phyloP scores from a whole-genome alignment of 2,329 filamentous ascomycete species.

The Talaromyces sp. region DNA sequence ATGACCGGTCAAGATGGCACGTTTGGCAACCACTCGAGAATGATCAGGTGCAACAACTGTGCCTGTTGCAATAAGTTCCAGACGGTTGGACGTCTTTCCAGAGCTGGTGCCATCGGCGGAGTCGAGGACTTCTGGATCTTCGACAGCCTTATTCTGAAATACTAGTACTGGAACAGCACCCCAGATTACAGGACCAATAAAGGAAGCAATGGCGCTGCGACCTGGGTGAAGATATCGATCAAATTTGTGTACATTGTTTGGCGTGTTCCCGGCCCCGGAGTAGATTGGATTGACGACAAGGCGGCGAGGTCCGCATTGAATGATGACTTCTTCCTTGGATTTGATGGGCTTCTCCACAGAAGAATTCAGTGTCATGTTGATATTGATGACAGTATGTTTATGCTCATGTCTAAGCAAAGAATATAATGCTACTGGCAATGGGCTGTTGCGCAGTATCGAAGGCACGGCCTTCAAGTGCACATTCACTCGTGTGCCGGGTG shows the following conservation, averaged over 20 bases:
- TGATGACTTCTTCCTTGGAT: conserved; percentile 85
- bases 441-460: conserved; percentile 48
- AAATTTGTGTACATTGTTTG: conserved; percentile 97
- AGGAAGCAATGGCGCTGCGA: conserved; percentile 80
- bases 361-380: conserved; percentile 79
- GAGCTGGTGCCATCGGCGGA: conserved; percentile 42
- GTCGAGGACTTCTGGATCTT: conserved; percentile 42
- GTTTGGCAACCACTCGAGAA: conserved; percentile 81
- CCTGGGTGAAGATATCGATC: conserved; percentile 88
- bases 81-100: conserved; percentile 34
- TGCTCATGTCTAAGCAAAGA: conserved; percentile 91
- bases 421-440: conserved; percentile 68
- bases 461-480: conserved; percentile 67
- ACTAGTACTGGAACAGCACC: conserved; percentile 85
- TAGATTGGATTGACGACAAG: conserved; percentile 87
- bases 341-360: conserved; percentile 73
- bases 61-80: conserved; percentile 79
- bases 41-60: conserved; percentile 75
- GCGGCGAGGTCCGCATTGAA: conserved; percentile 85
- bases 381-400: conserved; percentile 86
- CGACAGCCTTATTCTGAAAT: conserved; percentile 58
- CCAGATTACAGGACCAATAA: conserved; percentile 89
- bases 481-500: conserved; percentile 75
- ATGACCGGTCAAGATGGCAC: conserved; percentile 88
- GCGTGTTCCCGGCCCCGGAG: conserved; percentile 82